Base-by-base conservation (phyloP, 257 asterid species). In the Scutellaria barbata region DNA sequence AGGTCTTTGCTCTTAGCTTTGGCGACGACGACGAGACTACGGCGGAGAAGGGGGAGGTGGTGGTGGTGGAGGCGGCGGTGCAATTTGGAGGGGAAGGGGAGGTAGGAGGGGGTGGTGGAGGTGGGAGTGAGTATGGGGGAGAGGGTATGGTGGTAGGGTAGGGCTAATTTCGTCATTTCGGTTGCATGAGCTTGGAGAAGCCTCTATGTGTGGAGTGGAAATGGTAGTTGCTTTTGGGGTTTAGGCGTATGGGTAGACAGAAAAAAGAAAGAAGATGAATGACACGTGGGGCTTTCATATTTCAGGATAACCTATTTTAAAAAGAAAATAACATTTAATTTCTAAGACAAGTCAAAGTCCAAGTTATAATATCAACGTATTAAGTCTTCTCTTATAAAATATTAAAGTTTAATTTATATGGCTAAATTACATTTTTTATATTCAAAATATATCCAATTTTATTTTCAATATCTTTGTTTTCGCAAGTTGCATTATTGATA, bases 1-100 rank as follows among this genome's bases (percentile, higher is more conserved):
- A 93, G 82, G 25, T 93, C 97, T 56, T 77, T 89, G 59, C 84
- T 73, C 61, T 82, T 90, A 0, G 93, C 88, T 40, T 87, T 86
- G 54, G 86, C 63, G 66, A 79, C 73, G 1, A 86, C 61, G 62
- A 84, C 30, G 79, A 85, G 75, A 73, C 80, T 35, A 52, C 83
- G 78, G 75, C 81, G 77, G 76, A 71, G 81, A 46, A 41, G 22
- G 1, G 76, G 78, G 72, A 76, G 35, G 63, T 37, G 83, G 71
- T 46, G 75, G 81, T 16, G 62, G 79, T 25, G 82, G 37, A 47
- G 85, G 77, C 50, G 77, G 84, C 30, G 66, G 79, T 47, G 65
- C 57, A 68, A 43, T 8, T 45, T 58, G 75, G 78, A n/a, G 72
- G 71, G 67, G 64, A 69, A 56, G 40, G 47, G 73, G 74, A 70